A percentile compares a stretch with the other conserved stretches of the same genome.
Evolutionary conservation across 768 basidiomycete genomes (phyloP).

Genomic region (Infundibulicybe gibba): DNA sequence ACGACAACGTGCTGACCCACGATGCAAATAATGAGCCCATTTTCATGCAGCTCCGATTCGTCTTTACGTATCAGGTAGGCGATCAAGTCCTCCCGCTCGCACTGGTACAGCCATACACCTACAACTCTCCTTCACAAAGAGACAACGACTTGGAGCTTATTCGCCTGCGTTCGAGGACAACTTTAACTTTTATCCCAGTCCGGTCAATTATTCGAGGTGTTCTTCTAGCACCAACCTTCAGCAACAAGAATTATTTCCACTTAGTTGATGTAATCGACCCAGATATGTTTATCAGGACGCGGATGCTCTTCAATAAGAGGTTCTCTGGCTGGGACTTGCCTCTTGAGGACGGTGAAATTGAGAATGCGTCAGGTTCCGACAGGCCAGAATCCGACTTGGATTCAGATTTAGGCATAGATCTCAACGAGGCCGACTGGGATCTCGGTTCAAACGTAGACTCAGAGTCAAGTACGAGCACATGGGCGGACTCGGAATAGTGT

Average conservation of each 20-base stretch:
- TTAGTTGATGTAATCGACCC: neutral
- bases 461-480: no score
- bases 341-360: no score
- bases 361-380: no score
- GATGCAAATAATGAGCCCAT: neutral
- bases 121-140: no score
- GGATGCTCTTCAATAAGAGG: no score
- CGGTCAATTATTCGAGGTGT: neutral
- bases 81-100: slow-evolving; percentile 9
- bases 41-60: slow-evolving; percentile 14
- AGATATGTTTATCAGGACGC: neutral
- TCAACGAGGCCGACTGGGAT: no score
- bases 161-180: neutral
- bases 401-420: no score
- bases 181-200: neutral
- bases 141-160: neutral
- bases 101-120: slow-evolving; percentile 15
- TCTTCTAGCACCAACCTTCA: neutral
- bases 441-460: no score
- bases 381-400: no score
- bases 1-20: slow-evolving; percentile 23
- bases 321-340: no score
- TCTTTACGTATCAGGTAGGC: slow-evolving; percentile 16
- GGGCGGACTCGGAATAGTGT: no score
- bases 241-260: neutral